Base-by-base conservation (phyloP, 2,329 filamentous ascomycete species). In the Cordyceps cateniannulata region DNA sequence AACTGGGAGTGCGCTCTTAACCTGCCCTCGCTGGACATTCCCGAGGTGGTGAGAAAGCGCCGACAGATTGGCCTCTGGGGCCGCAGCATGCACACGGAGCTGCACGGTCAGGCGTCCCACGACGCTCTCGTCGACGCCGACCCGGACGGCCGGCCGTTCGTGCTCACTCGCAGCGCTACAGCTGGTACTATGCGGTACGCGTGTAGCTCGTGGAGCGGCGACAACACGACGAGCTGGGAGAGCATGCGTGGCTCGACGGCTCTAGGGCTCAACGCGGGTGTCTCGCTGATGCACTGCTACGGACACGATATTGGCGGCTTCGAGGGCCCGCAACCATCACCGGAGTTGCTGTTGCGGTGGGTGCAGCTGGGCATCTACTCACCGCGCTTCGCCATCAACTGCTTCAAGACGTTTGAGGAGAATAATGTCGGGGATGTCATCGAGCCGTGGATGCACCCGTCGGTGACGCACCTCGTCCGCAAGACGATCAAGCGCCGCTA, bases 281-380 rank as follows among this genome's bases (percentile, higher is more conserved):
- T 90, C 64, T 88, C 83, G 53, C 75, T 90, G 1, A 76, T 91
- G 65, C 87, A 87, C 68, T 88, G 83, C 67, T 88, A 86, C 65
- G 88, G 88, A 14, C 87, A 90, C 66, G 88, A 91, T 61, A 90
- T 91, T 63, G 88, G 88, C 48, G 88, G 88, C 0, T 91, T 91
- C 66, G 87, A 90, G 74, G 87, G 87, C 29, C 86, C 87, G 0
- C 87, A 90, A 67, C 88, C 88, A 0, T 81, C 81, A 0, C 86
- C 88, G 0, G 88, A 91, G 67, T 79, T 90, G 2, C 79, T 91
- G 0, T 81, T 90, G 3, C 83, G 88, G 32, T 91, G 88, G 88
- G 79, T 90, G 14, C 88, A 91, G 68, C 79, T 89, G 2, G 88
- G 87, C 6, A 82, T 85, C 62, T 83, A 90, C 73, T 87, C 86